Evolutionary conservation across 2,329 filamentous ascomycete species (phyloP), one percentile per base, ranked within the genome.

Genomic region (Verticillium nubilum): DNA sequence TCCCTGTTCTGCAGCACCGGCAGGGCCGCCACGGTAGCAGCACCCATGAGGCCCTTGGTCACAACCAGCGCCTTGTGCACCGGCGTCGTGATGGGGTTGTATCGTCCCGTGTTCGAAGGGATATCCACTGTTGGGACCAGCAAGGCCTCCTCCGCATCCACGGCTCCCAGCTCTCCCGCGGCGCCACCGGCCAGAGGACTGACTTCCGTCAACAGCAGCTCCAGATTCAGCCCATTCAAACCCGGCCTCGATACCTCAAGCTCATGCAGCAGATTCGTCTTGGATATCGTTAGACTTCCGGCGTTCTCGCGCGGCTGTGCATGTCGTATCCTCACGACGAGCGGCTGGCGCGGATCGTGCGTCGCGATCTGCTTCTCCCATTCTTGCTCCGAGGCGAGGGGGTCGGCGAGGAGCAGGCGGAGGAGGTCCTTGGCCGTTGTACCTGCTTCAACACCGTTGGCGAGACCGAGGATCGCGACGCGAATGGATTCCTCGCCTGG

Each of bases 41-140:
- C 85, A 7, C 89, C 91, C 58, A 84, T 76, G 2, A 96, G 75
- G 0, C 91, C 92, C 55, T 90, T 82, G 0, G 86, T 87, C 9
- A 96, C 82, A 10, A 97, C 67, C 17, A 97, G 74, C 1, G 88
- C 86, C 69, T 88, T 90, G 70, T 98, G 94, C 1, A 97, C 92
- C 0, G 94, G 93, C 52, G 91, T 92, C 6, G 86, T 85, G 50
- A 95, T 80, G 17, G 86, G 82, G 13, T 86, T 86, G 59, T 86
- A 82, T 62, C 86, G 80, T 9, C 87, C 86, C 17, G 84, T 85
- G 61, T 80, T 81, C 15, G 88, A 86, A 5, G 84, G 85, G 50
- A 91, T 89, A 23, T 90, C 86, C 33, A 96, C 82, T 0, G 81
- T 81, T 2, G 92, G 92, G 19, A 91, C 88, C n/a, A 97, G 80